Evolutionary conservation across 805 yeast genomes (phyloP).

Genomic region (Candida coquimbonensis): DNA sequence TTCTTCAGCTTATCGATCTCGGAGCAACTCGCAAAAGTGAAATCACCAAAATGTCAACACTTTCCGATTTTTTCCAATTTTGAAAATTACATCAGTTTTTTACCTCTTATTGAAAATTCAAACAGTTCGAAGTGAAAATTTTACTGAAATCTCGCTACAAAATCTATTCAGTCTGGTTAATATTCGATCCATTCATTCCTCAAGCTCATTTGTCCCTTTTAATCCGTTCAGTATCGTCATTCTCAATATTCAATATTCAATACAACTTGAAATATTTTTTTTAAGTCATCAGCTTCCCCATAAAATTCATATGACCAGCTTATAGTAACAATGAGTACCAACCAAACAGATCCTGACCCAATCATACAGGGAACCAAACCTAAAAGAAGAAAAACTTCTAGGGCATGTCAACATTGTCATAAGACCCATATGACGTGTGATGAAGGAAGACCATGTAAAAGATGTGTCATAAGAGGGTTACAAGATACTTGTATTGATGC

Average conservation of each 20-base stretch:
- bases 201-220: too few relatives aligned
- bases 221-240: too few relatives aligned
- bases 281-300: too few relatives aligned
- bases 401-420: conserved; percentile 91
- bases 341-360: not conserved
- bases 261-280: too few relatives aligned
- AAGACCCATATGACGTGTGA: conserved; percentile 92
- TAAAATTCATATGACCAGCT: too few relatives aligned
- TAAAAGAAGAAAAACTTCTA: conserved; percentile 54
- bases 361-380: not conserved
- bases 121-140: not conserved
- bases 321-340: not conserved
- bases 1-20: too few relatives aligned
- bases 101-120: not conserved
- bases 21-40: not conserved
- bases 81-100: too few relatives aligned
- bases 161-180: too few relatives aligned
- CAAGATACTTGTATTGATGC: conserved; percentile 77
- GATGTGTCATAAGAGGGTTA: conserved; percentile 69
- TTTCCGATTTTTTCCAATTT: conserved; percentile 2
- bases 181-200: too few relatives aligned
- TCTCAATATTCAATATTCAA: too few relatives aligned
- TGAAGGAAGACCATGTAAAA: conserved; percentile 66
- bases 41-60: too few relatives aligned
- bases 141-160: not conserved